Evolutionary conservation across 2,329 filamentous ascomycete genomes (phyloP), one percentile per base, ranked within the genome.

Genomic region (Alternaria conjuncta): DNA sequence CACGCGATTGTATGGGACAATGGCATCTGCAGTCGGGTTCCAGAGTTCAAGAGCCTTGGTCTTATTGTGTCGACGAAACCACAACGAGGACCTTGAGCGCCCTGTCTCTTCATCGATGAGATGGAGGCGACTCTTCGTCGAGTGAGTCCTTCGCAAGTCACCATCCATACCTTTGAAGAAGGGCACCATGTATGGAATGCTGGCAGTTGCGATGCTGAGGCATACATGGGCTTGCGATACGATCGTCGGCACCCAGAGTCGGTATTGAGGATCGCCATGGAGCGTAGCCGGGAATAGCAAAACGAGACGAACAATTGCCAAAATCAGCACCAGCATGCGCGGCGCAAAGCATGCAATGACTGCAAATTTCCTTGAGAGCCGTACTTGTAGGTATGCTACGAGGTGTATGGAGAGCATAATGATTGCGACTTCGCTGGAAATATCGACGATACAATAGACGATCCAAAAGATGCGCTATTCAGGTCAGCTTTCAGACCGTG

Each of bases 331-430:
- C 3, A 78, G 57, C 6, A 73, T 56, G 10, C 76, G 74, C 5
- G 77, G 76, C 12, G 71, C 68, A 60, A 79, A 79, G 59, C 75
- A 79, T 56, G 73, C 72, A 32, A 78, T 66, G 9, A 78, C 67
- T 4, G 71, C 64, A 9, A 74, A 8, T 25, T 79, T 79, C 18
- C 64, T 61, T 2, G 68, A 71, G 13, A 74, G 36, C 7, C 51
- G 62, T 25, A 78, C 65, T 49, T 71, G 66, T 13, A 74, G 66
- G 45, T 75, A 74, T n/a, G 67, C 68, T 7, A 78, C 75, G 6
- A 78, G 63, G 43, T 72, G 72, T 12, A 78, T 63, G 6, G 75
- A 75, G 43, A 78, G 66, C 68, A 74, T 68, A 55, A 79, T 66
- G 9, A 79, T 73, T 11, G 68, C 64, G 11, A 78, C 56, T 46